Conservation (phyloP, 441 rosid species). For the Bocquillonia castaneifolia region DNA sequence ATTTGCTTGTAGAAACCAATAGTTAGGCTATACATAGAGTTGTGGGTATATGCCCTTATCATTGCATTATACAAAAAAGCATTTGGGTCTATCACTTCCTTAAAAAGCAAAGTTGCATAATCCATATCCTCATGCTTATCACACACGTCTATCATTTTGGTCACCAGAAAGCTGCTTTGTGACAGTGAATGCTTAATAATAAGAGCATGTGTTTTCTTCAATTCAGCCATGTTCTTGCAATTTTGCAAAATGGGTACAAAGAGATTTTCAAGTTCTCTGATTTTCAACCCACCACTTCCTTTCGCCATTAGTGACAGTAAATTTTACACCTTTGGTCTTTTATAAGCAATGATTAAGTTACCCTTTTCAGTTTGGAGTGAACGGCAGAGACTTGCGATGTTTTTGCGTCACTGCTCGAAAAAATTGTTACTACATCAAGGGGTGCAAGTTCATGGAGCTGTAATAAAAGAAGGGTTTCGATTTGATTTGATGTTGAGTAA, state of each 20-base stretch:
- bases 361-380: constrained; percentile 25
- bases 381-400: constrained; percentile 52
- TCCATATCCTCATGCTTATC: constrained; percentile 30
- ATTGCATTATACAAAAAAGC: constrained; percentile 47
- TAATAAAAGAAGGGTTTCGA: constrained; percentile 40
- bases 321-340: not conserved
- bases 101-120: constrained; percentile 39
- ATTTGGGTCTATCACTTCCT: constrained; percentile 37
- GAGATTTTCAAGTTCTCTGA: constrained; percentile 41
- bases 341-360: constrained; percentile 25
- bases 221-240: constrained; percentile 27
- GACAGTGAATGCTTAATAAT: constrained; percentile 38
- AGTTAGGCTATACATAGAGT: constrained; percentile 25
- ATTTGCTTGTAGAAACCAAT: constrained; percentile 37
- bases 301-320: constrained; percentile 16
- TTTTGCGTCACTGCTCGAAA: constrained; percentile 58
- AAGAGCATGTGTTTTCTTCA: constrained; percentile 43
- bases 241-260: constrained; percentile 37
- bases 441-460: constrained; percentile 52
- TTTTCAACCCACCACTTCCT: constrained; percentile 17
- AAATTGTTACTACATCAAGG: constrained; percentile 51
- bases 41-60: constrained; percentile 41
- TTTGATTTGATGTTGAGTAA: constrained; percentile 50
- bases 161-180: constrained; percentile 47
- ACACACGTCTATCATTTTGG: constrained; percentile 53